These are phyloP conservation scores for Phytophthora cryptogea DNA, from an alignment of 352 stramenopile species.

Conservation along the genomic window DNA sequence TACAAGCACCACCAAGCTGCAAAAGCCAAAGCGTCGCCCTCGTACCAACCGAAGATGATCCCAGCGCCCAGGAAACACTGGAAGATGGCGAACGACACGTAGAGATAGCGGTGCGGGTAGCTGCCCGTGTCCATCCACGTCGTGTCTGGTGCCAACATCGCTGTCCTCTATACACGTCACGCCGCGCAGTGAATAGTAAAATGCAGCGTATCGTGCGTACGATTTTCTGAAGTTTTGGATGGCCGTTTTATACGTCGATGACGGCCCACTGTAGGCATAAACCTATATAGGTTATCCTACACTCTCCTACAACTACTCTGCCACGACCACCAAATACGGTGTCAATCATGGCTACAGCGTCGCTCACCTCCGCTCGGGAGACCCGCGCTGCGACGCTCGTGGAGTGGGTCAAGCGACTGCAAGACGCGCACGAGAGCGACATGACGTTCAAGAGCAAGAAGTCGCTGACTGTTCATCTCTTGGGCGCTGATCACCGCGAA, in stretches of 20 bases:
- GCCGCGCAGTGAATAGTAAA: conserved; percentile 8
- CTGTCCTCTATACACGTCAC: background rate
- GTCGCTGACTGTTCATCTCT: conserved; percentile 62
- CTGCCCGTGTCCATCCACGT: conserved; percentile 38
- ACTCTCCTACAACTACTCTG: background rate
- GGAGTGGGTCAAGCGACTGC: conserved; percentile 34
- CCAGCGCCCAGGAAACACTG: conserved; percentile 66
- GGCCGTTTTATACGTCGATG: background rate
- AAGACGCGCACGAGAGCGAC: conserved; percentile 17
- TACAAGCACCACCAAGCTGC: background rate
- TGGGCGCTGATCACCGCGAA: conserved; percentile 80
- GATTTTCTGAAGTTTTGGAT: conserved; percentile 18
- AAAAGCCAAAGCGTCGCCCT: conserved; percentile 1
- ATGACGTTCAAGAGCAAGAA: conserved; percentile 5
- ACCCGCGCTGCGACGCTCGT: conserved; percentile 42
- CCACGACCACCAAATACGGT: conserved; percentile 7
- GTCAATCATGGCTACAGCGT: background rate
- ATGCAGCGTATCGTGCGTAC: conserved; percentile 4
- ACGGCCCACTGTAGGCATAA: background rate
- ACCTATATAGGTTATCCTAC: background rate
- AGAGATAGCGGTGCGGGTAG: conserved; percentile 42
- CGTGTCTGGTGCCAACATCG: conserved; percentile 29
- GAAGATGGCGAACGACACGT: conserved; percentile 60
- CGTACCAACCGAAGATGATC: conserved; percentile 67
- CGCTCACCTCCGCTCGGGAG: conserved; percentile 24